Evolutionary conservation across 1,284 basidiomycete species (phyloP).

Genomic region (Moesziomyces sp.): DNA sequence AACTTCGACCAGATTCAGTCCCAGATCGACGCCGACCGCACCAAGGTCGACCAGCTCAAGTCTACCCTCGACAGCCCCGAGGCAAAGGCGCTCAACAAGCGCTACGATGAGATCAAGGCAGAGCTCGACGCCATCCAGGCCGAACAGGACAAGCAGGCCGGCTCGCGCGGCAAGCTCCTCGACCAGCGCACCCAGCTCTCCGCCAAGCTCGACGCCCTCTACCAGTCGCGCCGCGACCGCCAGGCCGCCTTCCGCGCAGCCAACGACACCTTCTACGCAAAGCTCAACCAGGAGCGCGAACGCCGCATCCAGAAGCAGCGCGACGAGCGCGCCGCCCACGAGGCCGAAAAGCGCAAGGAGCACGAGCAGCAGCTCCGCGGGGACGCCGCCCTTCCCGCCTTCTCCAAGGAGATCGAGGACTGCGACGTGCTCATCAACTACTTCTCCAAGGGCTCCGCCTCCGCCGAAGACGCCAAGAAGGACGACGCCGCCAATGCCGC

Average conservation of each 20-base stretch:
- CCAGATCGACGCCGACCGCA: slow-evolving; percentile 83
- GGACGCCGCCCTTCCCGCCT: slow-evolving; percentile 90
- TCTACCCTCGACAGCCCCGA: slow-evolving; percentile 91
- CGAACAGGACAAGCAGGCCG: slow-evolving; percentile 85
- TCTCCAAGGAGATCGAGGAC: slow-evolving; percentile 93
- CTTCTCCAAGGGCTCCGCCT: slow-evolving; percentile 74
- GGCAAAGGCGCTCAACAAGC: slow-evolving; percentile 81
- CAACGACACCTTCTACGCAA: slow-evolving; percentile 62
- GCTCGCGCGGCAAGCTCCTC: slow-evolving; percentile 83
- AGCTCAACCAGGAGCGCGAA: slow-evolving; percentile 63
- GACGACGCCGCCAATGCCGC: slow-evolving; percentile 42
- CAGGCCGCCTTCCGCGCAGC: slow-evolving; percentile 60
- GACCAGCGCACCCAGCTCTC: slow-evolving; percentile 84
- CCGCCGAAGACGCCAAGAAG: slow-evolving; percentile 56
- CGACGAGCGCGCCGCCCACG: slow-evolving; percentile 83
- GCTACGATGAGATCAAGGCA: slow-evolving; percentile 82
- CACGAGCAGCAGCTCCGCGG: slow-evolving; percentile 84
- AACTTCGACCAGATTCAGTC: slow-evolving; percentile 73
- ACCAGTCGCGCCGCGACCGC: slow-evolving; percentile 79
- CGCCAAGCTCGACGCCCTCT: slow-evolving; percentile 74
- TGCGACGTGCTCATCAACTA: slow-evolving; percentile 92
- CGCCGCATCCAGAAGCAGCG: slow-evolving; percentile 80
- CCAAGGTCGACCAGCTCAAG: slow-evolving; percentile 80
- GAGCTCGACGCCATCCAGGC: slow-evolving; percentile 89
- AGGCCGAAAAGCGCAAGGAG: slow-evolving; percentile 84